phyloP scores from a whole-genome alignment of 306 rosid species.

The Quercus gilva region DNA sequence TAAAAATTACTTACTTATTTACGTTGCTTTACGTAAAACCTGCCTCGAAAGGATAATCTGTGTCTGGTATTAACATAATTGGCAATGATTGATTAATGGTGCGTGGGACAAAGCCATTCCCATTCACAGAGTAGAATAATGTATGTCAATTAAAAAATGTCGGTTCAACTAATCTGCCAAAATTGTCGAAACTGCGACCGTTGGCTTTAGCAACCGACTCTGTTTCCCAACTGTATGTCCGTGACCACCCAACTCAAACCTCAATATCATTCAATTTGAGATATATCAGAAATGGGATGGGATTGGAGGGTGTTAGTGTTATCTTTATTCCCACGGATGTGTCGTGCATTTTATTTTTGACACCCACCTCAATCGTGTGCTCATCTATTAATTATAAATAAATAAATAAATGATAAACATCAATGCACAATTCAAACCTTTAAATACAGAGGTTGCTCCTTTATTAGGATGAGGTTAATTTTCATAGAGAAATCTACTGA shows the following conservation, averaged over 20 bases:
- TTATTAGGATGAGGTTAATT: too few relatives aligned
- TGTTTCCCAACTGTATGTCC: constrained; percentile 20
- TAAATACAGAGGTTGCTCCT: too few relatives aligned
- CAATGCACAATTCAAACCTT: too few relatives aligned
- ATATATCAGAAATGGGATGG: too few relatives aligned
- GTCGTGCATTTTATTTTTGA: too few relatives aligned
- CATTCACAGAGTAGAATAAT: background rate
- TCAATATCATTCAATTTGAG: background rate
- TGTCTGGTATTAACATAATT: constrained; percentile 14
- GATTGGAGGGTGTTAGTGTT: too few relatives aligned
- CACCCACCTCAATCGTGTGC: too few relatives aligned
- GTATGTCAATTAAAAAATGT: background rate
- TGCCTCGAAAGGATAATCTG: background rate
- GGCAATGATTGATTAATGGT: constrained; percentile 9
- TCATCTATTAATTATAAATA: too few relatives aligned
- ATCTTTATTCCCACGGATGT: too few relatives aligned
- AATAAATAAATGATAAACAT: too few relatives aligned
- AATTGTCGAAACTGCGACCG: background rate
- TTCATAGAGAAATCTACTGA: too few relatives aligned
- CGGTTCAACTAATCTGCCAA: constrained; percentile 4
- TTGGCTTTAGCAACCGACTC: constrained; percentile 21
- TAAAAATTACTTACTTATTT: background rate
- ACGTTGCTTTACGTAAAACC: background rate
- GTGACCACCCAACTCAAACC: constrained; percentile 14
- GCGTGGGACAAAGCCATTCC: constrained; percentile 2